A percentile compares a stretch with the other conserved stretches of the same genome.
Conservation (phyloP, 805 yeast genomes). For the Vanderwaltozyma tropicalis region DNA sequence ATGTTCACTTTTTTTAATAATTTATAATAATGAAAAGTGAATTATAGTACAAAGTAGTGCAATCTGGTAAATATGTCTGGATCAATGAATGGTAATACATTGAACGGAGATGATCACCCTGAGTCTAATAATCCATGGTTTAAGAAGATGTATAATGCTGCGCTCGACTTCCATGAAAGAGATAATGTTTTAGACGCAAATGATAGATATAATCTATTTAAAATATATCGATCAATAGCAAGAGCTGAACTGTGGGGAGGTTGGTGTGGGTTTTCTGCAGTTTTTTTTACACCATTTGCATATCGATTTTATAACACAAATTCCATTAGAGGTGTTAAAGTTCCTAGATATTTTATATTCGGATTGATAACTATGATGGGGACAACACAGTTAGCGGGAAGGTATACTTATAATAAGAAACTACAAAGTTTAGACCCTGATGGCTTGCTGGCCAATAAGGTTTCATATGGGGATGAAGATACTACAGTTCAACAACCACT, state of each 20-base stretch:
- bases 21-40: too few relatives aligned
- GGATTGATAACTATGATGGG: slow-evolving; percentile 34
- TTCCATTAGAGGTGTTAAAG: slow-evolving; percentile 30
- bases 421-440: slow-evolving; percentile 17
- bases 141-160: slow-evolving; percentile 33
- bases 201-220: slow-evolving; percentile 35
- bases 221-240: slow-evolving; percentile 30
- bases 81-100: background rate
- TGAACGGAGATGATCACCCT: background rate
- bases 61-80: too few relatives aligned
- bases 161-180: slow-evolving; percentile 39
- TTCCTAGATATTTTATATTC: slow-evolving; percentile 33
- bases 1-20: too few relatives aligned
- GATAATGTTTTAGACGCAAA: slow-evolving; percentile 34
- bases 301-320: slow-evolving; percentile 28
- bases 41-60: too few relatives aligned
- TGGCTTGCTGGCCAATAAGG: slow-evolving; percentile 16
- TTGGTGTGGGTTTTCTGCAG: slow-evolving; percentile 33
- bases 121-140: slow-evolving; percentile 23
- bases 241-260: slow-evolving; percentile 30
- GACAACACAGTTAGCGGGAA: slow-evolving; percentile 26
- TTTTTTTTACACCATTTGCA: slow-evolving; percentile 36
- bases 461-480: slow-evolving; percentile 9
- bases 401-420: slow-evolving; percentile 26
- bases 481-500: background rate